Percentiles rank a stretch among this genome's conserved stretches.
Conservation (phyloP, 2,329 filamentous ascomycete genomes). For the Dryadomyces quercus-mongolicae region DNA sequence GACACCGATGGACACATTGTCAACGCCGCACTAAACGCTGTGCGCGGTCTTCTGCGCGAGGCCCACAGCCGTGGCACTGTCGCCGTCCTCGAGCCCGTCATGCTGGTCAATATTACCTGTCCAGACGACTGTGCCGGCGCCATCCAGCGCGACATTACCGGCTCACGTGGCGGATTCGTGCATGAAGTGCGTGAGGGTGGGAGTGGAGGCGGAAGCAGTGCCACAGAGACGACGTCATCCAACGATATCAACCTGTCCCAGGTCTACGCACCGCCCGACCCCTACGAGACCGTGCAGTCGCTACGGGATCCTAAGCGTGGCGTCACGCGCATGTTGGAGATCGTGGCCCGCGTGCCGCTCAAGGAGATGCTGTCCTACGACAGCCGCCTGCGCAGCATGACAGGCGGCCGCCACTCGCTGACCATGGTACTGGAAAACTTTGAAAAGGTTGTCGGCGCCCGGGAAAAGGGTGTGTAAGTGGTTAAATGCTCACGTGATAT, state of each 20-base stretch:
- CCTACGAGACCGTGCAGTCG: constrained; percentile 54
- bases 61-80: constrained; percentile 47
- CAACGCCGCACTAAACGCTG: constrained; percentile 47
- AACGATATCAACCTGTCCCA: constrained; percentile 52
- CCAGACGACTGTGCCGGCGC: constrained; percentile 70
- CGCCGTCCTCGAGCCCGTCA: constrained; percentile 80
- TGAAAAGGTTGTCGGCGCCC: constrained; percentile 39
- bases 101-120: constrained; percentile 77
- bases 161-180: constrained; percentile 63
- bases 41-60: constrained; percentile 55
- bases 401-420: constrained; percentile 60
- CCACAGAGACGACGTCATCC: constrained; percentile 3
- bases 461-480: constrained; percentile 31
- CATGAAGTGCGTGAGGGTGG: constrained; percentile 50
- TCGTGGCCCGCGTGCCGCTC: constrained; percentile 78
- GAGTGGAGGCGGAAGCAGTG: constrained; percentile 17
- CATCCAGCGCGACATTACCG: constrained; percentile 71
- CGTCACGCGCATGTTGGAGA: constrained; percentile 41
- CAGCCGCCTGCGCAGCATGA: constrained; percentile 77
- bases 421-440: constrained; percentile 48
- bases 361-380: constrained; percentile 97
- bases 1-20: constrained; percentile 59
- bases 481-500: not conserved
- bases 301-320: constrained; percentile 35
- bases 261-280: constrained; percentile 82